Percentiles rank a stretch among this genome's conserved stretches.
phyloP scores from a whole-genome alignment of 768 basidiomycete species.

The Trametes sanguinea region DNA sequence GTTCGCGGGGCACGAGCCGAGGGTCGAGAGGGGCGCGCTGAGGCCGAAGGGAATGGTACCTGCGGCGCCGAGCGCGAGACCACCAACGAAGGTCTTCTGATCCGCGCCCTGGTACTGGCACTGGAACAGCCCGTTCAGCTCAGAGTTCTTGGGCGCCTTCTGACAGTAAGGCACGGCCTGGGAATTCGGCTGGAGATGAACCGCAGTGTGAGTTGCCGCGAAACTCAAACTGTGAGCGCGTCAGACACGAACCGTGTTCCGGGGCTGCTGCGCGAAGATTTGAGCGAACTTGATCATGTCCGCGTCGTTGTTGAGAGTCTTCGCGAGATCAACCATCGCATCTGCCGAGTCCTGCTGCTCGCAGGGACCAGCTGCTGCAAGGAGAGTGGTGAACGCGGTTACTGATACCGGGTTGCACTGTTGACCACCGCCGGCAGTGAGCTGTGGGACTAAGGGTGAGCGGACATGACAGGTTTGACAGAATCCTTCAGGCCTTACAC shows the following conservation, averaged over 20 bases:
- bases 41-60: constrained; percentile 59
- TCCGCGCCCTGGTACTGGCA: constrained; percentile 57
- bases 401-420: constrained; percentile 61
- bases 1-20: constrained; percentile 54
- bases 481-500: constrained; percentile 39
- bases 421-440: constrained; percentile 54
- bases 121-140: constrained; percentile 58
- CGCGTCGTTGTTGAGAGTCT: constrained; percentile 45
- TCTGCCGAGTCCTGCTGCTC: constrained; percentile 53
- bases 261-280: constrained; percentile 58
- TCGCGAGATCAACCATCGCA: constrained; percentile 51
- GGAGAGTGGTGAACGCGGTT: constrained; percentile 56
- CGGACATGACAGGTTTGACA: neutral
- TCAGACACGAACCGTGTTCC: constrained; percentile 47
- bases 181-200: constrained; percentile 20
- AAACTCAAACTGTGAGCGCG: neutral
- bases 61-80: constrained; percentile 40
- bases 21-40: constrained; percentile 41
- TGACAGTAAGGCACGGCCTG: constrained; percentile 54
- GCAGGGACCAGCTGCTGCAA: constrained; percentile 47
- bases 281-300: constrained; percentile 54
- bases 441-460: constrained; percentile 34
- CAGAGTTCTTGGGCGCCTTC: constrained; percentile 49
- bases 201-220: neutral
- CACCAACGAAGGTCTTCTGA: constrained; percentile 47